These are phyloP conservation scores for Stellera chamaejasme DNA, from an alignment of 345 rosid genomes.

Conservation along the genomic window DNA sequence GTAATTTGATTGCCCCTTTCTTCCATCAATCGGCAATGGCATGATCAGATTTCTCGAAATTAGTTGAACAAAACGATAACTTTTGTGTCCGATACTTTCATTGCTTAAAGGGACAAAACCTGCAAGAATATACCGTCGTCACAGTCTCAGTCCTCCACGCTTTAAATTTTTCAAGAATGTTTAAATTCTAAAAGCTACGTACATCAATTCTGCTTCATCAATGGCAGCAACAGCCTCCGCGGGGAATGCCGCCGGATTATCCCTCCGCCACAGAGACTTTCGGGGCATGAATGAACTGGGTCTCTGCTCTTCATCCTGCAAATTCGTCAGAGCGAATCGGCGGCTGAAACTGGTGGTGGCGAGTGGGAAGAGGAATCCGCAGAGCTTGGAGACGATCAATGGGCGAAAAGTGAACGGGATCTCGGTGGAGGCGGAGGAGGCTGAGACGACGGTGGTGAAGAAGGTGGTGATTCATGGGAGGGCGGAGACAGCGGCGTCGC, in stretches of 20 bases:
- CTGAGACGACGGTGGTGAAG: not conserved
- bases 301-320: conserved; percentile 1
- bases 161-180: not conserved
- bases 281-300: conserved; percentile 11
- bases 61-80: conserved; percentile 21
- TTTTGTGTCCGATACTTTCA: not conserved
- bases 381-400: conserved; percentile 14
- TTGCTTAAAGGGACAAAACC: not conserved
- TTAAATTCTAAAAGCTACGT: not conserved
- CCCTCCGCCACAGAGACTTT: not conserved
- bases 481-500: conserved; percentile 7
- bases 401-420: conserved; percentile 26
- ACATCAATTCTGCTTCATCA: conserved; percentile 7
- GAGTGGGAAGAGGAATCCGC: conserved; percentile 5
- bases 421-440: conserved; percentile 8
- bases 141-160: not conserved
- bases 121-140: not conserved
- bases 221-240: conserved; percentile 15
- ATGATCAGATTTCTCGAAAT: conserved; percentile 1
- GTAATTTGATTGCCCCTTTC: not conserved
- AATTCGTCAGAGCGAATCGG: conserved; percentile 1
- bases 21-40: not conserved
- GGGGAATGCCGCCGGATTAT: not conserved
- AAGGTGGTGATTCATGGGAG: conserved; percentile 1
- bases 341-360: conserved; percentile 5